Evolutionary conservation across 1,139 yeast species (phyloP).

Genomic region (Blastobotrys niveus): DNA sequence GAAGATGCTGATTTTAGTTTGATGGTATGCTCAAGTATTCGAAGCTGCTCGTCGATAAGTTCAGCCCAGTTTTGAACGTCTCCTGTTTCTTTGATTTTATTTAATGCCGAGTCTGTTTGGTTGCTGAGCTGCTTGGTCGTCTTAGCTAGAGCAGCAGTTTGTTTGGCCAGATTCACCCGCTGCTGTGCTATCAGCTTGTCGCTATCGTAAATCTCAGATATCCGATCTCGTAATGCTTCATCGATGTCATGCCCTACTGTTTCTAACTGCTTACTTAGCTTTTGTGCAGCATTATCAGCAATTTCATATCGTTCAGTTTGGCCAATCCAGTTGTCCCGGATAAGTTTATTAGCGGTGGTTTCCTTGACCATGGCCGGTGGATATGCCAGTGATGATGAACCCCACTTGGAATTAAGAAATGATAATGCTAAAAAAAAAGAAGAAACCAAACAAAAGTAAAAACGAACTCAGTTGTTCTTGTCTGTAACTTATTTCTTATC

Average conservation of each 20-base stretch:
- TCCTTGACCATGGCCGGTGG: slow-evolving; percentile 25
- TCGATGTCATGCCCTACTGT: slow-evolving; percentile 25
- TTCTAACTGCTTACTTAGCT: slow-evolving; percentile 18
- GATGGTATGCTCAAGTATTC: slow-evolving; percentile 41
- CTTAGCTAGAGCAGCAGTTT: slow-evolving; percentile 19
- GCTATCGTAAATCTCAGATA: slow-evolving; percentile 26
- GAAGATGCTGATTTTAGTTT: slow-evolving; percentile 6
- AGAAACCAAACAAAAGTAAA: too few relatives aligned
- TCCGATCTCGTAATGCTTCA: slow-evolving; percentile 25
- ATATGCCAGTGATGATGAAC: too few relatives aligned
- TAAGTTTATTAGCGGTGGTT: slow-evolving; percentile 25
- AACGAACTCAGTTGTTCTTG: too few relatives aligned
- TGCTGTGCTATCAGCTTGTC: slow-evolving; percentile 25
- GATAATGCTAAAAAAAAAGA: too few relatives aligned
- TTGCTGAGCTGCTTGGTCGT: slow-evolving; percentile 22
- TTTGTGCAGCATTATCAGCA: slow-evolving; percentile 21
- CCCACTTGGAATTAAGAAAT: too few relatives aligned
- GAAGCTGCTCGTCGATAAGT: slow-evolving; percentile 43
- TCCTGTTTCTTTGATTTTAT: slow-evolving; percentile 32
- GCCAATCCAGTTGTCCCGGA: slow-evolving; percentile 33
- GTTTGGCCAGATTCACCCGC: slow-evolving; percentile 20
- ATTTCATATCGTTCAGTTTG: slow-evolving; percentile 28
- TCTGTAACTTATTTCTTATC: too few relatives aligned
- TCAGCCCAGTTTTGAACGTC: slow-evolving; percentile 45
- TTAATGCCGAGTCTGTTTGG: slow-evolving; percentile 21